Evolutionary conservation across 768 basidiomycete genomes (phyloP).

Genomic region (Sarcodon sp.): DNA sequence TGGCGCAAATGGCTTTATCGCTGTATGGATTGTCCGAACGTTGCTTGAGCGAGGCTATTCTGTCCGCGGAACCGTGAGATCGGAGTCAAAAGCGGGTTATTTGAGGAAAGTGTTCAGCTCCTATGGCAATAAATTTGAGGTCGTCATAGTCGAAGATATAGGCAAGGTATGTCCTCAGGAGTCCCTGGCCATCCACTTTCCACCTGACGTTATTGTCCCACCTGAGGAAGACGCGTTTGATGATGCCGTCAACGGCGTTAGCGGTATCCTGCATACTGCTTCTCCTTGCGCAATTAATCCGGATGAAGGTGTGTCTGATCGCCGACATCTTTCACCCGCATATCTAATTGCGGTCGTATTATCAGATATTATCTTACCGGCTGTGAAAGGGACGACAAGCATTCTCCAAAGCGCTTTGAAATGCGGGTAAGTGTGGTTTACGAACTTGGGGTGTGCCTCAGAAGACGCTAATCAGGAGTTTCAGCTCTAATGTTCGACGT

Average conservation of each 20-base stretch:
- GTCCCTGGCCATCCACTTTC: background rate
- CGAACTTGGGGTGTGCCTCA: background rate
- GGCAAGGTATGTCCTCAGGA: slow-evolving; percentile 22
- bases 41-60: slow-evolving; percentile 26
- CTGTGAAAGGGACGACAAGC: slow-evolving; percentile 22
- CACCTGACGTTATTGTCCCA: background rate
- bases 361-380: slow-evolving; percentile 23
- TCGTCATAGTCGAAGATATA: slow-evolving; percentile 62
- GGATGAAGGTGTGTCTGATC: background rate
- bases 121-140: slow-evolving; percentile 45
- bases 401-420: slow-evolving; percentile 18
- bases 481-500: background rate
- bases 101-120: slow-evolving; percentile 39
- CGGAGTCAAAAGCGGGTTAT: slow-evolving; percentile 42
- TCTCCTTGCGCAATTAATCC: slow-evolving; percentile 7
- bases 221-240: slow-evolving; percentile 17
- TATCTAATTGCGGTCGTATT: background rate
- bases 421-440: slow-evolving; percentile 2
- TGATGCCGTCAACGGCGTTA: slow-evolving; percentile 27
- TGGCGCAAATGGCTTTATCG: slow-evolving; percentile 15
- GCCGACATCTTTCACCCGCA: background rate
- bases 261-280: slow-evolving; percentile 21
- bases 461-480: background rate
- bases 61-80: slow-evolving; percentile 58
- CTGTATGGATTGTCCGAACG: slow-evolving; percentile 16